Conservation (phyloP, 139 green algal species). For the Diplosphaera chodatii region DNA sequence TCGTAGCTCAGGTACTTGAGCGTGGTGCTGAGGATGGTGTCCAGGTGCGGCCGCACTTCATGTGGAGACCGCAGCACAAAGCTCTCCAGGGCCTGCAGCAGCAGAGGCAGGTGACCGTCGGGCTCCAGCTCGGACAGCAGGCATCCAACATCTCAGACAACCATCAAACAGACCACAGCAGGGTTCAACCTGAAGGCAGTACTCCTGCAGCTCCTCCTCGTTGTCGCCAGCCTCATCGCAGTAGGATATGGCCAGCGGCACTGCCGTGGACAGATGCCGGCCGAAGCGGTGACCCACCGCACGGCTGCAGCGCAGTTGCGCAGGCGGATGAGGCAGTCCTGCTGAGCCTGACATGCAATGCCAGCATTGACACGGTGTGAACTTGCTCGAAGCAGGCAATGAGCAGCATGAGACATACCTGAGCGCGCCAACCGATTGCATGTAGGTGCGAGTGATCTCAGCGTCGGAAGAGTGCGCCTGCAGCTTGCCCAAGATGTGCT, state of each 20-base stretch:
- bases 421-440: conserved; percentile 70
- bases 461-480: conserved; percentile 32
- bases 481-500: conserved; percentile 47
- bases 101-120: too few species aligned
- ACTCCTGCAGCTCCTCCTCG: conserved; percentile 83
- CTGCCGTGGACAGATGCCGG: conserved; percentile 39
- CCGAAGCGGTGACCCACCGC: conserved; percentile 74
- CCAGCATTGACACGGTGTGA: too few species aligned
- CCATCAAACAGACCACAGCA: too few species aligned
- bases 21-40: conserved; percentile 24
- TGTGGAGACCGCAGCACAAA: conserved; percentile 68
- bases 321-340: too few species aligned
- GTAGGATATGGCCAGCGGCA: conserved; percentile 63
- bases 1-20: conserved; percentile 73
- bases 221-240: conserved; percentile 47
- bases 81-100: conserved; percentile 38
- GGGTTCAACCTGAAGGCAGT: conserved; percentile 77
- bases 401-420: conserved; percentile 45
- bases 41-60: conserved; percentile 36
- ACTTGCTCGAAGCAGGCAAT: too few species aligned
- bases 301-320: too few species aligned
- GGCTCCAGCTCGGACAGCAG: too few species aligned
- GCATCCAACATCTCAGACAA: too few species aligned
- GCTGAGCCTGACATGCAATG: too few species aligned
- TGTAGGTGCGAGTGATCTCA: conserved; percentile 60